These are phyloP conservation scores for Chlamydomonas sphaeroides DNA, from an alignment of 139 green algal species.

Conservation along the genomic window DNA sequence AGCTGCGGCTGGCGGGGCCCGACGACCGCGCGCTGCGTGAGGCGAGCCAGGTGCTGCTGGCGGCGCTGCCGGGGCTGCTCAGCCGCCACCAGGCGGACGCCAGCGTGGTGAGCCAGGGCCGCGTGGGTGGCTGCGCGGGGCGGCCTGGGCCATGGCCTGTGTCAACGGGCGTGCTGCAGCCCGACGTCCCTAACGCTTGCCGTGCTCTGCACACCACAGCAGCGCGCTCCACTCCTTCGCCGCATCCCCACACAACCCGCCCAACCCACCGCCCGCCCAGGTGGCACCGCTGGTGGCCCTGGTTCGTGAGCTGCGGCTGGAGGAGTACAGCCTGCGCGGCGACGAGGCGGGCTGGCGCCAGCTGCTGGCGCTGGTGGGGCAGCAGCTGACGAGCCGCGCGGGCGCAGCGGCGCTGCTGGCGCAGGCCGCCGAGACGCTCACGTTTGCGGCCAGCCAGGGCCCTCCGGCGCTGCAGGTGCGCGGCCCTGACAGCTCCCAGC, in stretches of 20 bases:
- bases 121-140: too few species aligned
- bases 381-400: constrained; percentile 23
- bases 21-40: constrained; percentile 3
- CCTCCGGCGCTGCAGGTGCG: constrained; percentile 44
- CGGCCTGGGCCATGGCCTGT: too few species aligned
- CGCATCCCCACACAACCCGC: too few species aligned
- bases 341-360: constrained; percentile 42
- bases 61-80: constrained; percentile 25
- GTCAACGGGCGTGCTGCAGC: too few species aligned
- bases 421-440: constrained; percentile 26
- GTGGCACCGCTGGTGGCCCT: constrained; percentile 59
- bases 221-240: too few species aligned
- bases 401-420: constrained; percentile 20
- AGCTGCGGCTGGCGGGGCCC: too few species aligned
- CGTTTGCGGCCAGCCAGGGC: constrained; percentile 9
- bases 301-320: constrained; percentile 64
- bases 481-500: too few species aligned
- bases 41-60: constrained; percentile 33
- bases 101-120: not conserved
- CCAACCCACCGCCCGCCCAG: constrained; percentile 6
- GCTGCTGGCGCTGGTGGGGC: constrained; percentile 24
- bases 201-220: too few species aligned
- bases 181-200: too few species aligned
- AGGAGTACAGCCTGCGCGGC: constrained; percentile 67
- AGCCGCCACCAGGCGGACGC: constrained; percentile 27